phyloP scores from a whole-genome alignment of 106 monocot species.

The Dendrobium officinale region DNA sequence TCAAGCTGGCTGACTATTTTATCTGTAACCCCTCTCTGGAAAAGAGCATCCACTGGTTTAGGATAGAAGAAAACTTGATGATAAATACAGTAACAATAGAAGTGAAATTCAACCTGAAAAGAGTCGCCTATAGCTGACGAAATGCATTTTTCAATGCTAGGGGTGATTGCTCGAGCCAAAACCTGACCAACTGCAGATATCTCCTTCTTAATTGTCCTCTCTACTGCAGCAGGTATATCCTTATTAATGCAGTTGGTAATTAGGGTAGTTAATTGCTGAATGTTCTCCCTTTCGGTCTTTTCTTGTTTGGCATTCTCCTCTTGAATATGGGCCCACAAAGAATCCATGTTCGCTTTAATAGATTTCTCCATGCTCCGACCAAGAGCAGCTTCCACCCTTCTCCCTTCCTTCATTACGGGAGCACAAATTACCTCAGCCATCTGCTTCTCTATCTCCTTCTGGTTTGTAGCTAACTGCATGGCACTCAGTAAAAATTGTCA shows the following conservation, averaged over 20 bases:
- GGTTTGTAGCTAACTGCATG: constrained; percentile 55
- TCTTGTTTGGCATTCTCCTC: constrained; percentile 82
- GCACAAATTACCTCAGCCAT: constrained; percentile 35
- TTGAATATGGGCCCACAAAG: constrained; percentile 65
- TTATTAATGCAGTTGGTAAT: constrained; percentile 66
- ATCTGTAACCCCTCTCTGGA: constrained; percentile 82
- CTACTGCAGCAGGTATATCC: constrained; percentile 69
- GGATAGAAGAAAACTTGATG: neutral
- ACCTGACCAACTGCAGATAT: constrained; percentile 41
- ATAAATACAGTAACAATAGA: neutral
- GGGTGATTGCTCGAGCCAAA: constrained; percentile 59
- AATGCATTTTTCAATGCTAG: constrained; percentile 67
- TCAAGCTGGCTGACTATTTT: constrained; percentile 81
- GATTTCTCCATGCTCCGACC: constrained; percentile 85
- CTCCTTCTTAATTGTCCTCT: constrained; percentile 78
- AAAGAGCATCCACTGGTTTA: neutral
- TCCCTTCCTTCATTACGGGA: constrained; percentile 74
- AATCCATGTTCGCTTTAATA: constrained; percentile 73
- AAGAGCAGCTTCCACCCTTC: constrained; percentile 63
- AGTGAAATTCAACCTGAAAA: constrained; percentile 56
- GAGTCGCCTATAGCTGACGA: constrained; percentile 71
- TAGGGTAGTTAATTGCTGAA: constrained; percentile 58
- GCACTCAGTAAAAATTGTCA: neutral
- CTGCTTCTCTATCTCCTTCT: constrained; percentile 85
- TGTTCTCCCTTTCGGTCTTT: constrained; percentile 60